Percentiles rank a stretch among this genome's conserved stretches.
phyloP scores from a whole-genome alignment of 2,329 filamentous ascomycete genomes.

The Arthrinium puccinioides region DNA sequence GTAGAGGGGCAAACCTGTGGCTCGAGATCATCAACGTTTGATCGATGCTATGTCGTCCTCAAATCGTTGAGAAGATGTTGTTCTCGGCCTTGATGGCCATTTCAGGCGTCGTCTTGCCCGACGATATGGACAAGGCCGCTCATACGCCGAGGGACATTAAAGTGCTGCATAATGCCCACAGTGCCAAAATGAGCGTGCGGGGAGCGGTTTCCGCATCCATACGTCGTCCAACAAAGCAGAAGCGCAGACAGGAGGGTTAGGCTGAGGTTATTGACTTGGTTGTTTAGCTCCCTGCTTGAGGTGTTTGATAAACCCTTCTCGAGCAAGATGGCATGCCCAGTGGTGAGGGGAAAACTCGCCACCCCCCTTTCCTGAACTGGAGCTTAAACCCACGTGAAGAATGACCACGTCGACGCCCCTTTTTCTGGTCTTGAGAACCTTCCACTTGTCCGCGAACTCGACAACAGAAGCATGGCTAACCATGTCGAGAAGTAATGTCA shows the following conservation, averaged over 20 bases:
- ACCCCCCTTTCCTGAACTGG: conserved; percentile 15
- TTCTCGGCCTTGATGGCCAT: too few relatives aligned
- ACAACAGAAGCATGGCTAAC: conserved; percentile 16
- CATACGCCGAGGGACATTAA: too few relatives aligned
- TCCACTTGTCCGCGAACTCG: conserved; percentile 13
- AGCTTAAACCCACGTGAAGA: conserved; percentile 17
- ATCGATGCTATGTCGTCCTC: too few relatives aligned
- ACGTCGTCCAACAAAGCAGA: conserved; percentile 38
- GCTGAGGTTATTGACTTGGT: conserved; percentile 54
- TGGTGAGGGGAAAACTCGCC: conserved; percentile 15
- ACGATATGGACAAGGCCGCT: too few relatives aligned
- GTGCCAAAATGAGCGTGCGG: conserved; percentile 16
- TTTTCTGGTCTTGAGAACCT: conserved; percentile 9
- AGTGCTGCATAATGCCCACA: conserved; percentile 15
- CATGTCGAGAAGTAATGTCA: too few relatives aligned
- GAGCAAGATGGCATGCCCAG: neutral
- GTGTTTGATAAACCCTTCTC: too few relatives aligned
- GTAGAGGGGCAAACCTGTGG: too few relatives aligned
- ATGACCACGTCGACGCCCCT: conserved; percentile 17
- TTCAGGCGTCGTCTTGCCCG: too few relatives aligned
- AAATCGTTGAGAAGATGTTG: too few relatives aligned
- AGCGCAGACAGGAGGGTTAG: conserved; percentile 46
- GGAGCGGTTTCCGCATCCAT: conserved; percentile 13
- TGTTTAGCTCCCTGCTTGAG: conserved; percentile 33
- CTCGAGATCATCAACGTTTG: too few relatives aligned